These are phyloP conservation scores for Pontederia crassipes DNA, from an alignment of 176 grass and related monocot species.

Conservation along the genomic window DNA sequence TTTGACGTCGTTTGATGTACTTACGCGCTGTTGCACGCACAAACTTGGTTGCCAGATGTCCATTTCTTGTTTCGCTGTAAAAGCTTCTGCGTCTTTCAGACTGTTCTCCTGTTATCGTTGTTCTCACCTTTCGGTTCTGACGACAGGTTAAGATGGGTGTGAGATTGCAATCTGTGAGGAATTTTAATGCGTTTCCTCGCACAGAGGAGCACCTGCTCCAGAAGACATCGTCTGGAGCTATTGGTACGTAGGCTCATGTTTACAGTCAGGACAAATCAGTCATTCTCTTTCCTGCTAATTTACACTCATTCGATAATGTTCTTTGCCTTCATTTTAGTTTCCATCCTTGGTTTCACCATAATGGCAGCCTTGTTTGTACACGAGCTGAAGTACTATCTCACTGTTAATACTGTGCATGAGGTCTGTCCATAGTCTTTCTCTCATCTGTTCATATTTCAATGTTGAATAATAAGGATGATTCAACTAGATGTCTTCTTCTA, in stretches of 20 bases:
- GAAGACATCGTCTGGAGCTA: slow-evolving; percentile 85
- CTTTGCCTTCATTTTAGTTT: slow-evolving; percentile 31
- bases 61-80: not conserved
- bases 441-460: not conserved
- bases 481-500: not conserved
- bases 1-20: no score
- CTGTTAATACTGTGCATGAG: slow-evolving; percentile 75
- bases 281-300: not conserved
- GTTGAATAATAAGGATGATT: not conserved
- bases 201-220: slow-evolving; percentile 75
- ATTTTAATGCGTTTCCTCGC: slow-evolving; percentile 82
- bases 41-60: not conserved
- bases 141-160: slow-evolving; percentile 48
- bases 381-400: slow-evolving; percentile 87
- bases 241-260: slow-evolving; percentile 34
- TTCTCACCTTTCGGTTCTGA: not conserved
- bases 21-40: not conserved
- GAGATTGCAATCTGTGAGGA: slow-evolving; percentile 69
- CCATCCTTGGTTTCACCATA: slow-evolving; percentile 65
- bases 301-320: not conserved
- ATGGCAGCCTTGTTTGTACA: slow-evolving; percentile 74
- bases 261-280: not conserved
- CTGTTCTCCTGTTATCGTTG: not conserved
- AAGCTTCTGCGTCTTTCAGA: not conserved
- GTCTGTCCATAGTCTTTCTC: slow-evolving; percentile 13